Evolutionary conservation across 2,329 filamentous ascomycete species (phyloP), one percentile per base, ranked within the genome.

Genomic region (Pseudogymnoascus destructans): DNA sequence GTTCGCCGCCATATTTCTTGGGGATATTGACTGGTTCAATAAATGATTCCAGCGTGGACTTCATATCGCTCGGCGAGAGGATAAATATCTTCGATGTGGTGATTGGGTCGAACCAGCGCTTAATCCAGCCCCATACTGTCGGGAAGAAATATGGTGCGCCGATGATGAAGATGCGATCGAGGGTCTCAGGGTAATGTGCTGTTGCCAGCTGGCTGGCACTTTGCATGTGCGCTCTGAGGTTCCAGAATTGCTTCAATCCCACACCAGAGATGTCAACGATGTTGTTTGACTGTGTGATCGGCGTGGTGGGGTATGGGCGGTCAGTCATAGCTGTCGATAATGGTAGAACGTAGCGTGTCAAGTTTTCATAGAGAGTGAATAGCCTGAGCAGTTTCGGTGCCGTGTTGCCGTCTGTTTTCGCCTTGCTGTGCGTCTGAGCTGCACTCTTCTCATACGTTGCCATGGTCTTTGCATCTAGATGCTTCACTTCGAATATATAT

Each of bases 51-150:
- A 97, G 80, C 1, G 89, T 92, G 13, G 85, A 75, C 64, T 84
- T 80, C 57, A 95, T 85, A 71, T 95, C 89, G 58, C 80, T 69
- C 7, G 81, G 75, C 54, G 78, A 78, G 58, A 97, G 81, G 65
- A 97, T 93, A 71, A 95, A 95, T 70, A 97, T 96, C 75, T 97
- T 97, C 66, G 89, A 93, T 2, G 90, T 88, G 32, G 92, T 96
- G 62, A 90, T 89, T 5, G 91, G 91, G 73, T 91, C 87, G 68
- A 95, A 95, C 90, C 91, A 95, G 67, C 87, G 85, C 77, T 95
- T 95, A 73, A 95, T 80, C 89, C 90, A 95, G 64, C 87, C 84
- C 91, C 91, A 92, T 61, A 95, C 88, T 2, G 89, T 95, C 55
- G 87, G 86, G 75, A 95, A 95, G 78, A 95, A 95, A 49, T 80